Percentiles rank a stretch among this genome's conserved stretches.
phyloP scores from a whole-genome alignment of 257 asterid genomes.

The Striga asiatica region DNA sequence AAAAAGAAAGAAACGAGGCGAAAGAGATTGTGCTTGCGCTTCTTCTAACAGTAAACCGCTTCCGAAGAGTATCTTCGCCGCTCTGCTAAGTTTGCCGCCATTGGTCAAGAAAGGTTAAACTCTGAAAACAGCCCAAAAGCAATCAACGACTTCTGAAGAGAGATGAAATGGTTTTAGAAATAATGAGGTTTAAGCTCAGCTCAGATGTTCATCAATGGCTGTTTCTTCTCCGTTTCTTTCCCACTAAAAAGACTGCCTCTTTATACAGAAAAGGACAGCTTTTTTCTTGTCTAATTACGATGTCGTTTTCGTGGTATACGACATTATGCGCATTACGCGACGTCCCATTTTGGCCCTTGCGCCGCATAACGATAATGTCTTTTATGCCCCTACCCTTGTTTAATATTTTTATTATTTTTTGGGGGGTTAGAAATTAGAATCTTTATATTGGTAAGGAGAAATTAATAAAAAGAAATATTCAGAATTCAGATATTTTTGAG shows the following conservation, averaged over 20 bases:
- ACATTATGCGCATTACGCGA: constrained; percentile 23
- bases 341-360: constrained; percentile 13
- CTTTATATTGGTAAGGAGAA: too few species aligned
- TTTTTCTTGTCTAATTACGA: constrained; percentile 27
- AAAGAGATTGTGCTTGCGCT: not conserved
- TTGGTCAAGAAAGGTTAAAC: constrained; percentile 17
- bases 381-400: constrained; percentile 26
- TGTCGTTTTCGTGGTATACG: constrained; percentile 14
- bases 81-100: constrained; percentile 39
- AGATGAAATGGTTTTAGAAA: constrained; percentile 12
- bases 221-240: constrained; percentile 2
- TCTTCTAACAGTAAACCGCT: constrained; percentile 42
- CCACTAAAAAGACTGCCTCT: constrained; percentile 18
- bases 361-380: constrained; percentile 31
- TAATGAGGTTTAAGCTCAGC: not conserved
- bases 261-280: constrained; percentile 15
- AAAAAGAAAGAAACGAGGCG: not conserved
- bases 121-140: too few species aligned
- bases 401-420: too few species aligned
- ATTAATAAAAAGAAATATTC: too few species aligned
- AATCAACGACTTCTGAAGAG: not conserved
- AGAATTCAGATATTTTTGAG: too few species aligned
- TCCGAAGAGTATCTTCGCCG: constrained; percentile 69
- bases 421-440: too few species aligned
- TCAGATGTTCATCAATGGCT: too few species aligned